Evolutionary conservation across 257 asterid genomes (phyloP), one percentile per base, ranked within the genome.

Genomic region (Scutellaria minor): DNA sequence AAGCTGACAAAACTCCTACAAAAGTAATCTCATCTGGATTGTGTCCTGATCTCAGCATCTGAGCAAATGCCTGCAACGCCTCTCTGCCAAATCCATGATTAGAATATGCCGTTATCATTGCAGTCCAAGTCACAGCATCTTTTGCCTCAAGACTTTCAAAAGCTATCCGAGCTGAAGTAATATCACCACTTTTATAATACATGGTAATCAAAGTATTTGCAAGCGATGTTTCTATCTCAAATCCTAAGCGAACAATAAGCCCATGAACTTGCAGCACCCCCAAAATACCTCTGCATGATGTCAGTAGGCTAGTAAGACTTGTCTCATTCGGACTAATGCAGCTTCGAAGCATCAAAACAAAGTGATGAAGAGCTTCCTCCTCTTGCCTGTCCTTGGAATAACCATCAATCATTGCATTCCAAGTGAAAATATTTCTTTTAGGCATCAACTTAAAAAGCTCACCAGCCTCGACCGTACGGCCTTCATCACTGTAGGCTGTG

Each of bases 91-190:
- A 80, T 51, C 91, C 91, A 24, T 88, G 94, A 70, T 85, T 79
- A 48, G 89, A 82, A 75, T 77, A 84, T 5, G 91, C 91, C 45
- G 80, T 48, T 73, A 85, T 88, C 62, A 88, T 77, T 20, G 90
- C 81, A 24, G 93, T 85, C 93, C 96, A 89, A 39, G 82, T 74
- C 11, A 87, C 80, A n/a, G 71, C 68, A 62, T 87, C 96, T 73
- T 85, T 87, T 35, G 78, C 77, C 46, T 79, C 88, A 61, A 89
- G 84, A 61, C 67, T 75, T 24, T 76, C 70, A 54, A 89, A 89
- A 50, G 82, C 89, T 22, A 44, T 47, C 63, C 14, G 75, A 67
- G 91, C 87, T 45, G 96, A 85, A 68, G 62, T 55, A 35, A 89
- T 35, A 70, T 89, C 93, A 35, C 96, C 96, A 52, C 66, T 81